Evolutionary conservation across 768 basidiomycete species (phyloP).

Genomic region (Tricholoma matsutake): DNA sequence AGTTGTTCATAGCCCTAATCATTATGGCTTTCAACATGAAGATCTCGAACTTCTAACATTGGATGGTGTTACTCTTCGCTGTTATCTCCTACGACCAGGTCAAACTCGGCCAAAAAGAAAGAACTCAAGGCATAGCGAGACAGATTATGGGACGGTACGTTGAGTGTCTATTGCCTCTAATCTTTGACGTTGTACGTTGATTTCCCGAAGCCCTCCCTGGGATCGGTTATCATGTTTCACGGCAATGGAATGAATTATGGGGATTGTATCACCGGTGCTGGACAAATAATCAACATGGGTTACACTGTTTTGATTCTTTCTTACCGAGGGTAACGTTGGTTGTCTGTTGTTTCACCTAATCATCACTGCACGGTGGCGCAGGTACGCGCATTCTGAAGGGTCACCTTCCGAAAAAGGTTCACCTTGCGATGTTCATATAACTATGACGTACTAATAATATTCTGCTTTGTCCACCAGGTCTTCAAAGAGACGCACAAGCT

Average conservation of each 20-base stretch:
- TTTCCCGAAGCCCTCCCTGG: constrained; percentile 31
- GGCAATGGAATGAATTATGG: constrained; percentile 77
- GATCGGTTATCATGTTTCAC: constrained; percentile 86
- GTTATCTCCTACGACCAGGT: background rate
- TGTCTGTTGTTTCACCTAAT: background rate
- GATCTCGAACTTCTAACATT: constrained; percentile 7
- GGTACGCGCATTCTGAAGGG: constrained; percentile 81
- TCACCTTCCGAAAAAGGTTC: constrained; percentile 74
- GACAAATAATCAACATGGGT: constrained; percentile 61
- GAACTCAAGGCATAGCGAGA: background rate
- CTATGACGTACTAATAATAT: background rate
- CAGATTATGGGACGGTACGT: background rate
- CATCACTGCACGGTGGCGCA: constrained; percentile 21
- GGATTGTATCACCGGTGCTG: constrained; percentile 67
- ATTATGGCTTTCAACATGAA: background rate
- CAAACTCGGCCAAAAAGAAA: background rate
- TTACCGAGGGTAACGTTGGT: constrained; percentile 66
- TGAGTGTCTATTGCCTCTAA: background rate
- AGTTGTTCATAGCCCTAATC: background rate
- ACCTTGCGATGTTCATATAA: constrained; percentile 4
- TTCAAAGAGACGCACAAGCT: constrained; percentile 78
- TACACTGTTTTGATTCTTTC: constrained; percentile 88
- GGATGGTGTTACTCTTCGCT: constrained; percentile 7
- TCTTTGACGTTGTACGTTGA: background rate
- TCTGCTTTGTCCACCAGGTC: constrained; percentile 36